phyloP scores from a whole-genome alignment of 2,329 filamentous ascomycete genomes.

The Sphaerulina musiva region DNA sequence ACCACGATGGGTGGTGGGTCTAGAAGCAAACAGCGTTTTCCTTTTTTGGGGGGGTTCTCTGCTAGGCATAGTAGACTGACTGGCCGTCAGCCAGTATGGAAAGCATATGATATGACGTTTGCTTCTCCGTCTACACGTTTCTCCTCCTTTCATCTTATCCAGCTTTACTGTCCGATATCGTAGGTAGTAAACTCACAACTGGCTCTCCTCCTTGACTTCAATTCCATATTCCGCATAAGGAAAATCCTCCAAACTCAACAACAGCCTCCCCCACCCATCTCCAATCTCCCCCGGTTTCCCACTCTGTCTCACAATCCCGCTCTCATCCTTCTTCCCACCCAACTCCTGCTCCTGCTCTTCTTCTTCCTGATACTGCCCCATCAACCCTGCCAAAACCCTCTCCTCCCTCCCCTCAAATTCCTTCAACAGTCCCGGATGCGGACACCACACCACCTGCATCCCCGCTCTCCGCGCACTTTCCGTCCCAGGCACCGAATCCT shows the following conservation, averaged over 20 bases:
- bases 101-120: too few relatives aligned
- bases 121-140: too few relatives aligned
- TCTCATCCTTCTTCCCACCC: not conserved
- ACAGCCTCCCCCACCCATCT: conserved; percentile 55
- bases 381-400: conserved; percentile 75
- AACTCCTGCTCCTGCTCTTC: conserved; percentile 39
- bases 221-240: conserved; percentile 57
- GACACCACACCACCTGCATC: conserved; percentile 91
- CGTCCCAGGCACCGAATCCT: conserved; percentile 88
- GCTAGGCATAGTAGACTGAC: not conserved
- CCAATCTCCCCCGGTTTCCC: conserved; percentile 45
- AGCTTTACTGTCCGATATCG: too few relatives aligned
- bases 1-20: not conserved
- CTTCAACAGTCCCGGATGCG: conserved; percentile 68
- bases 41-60: not conserved
- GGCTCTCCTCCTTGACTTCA: conserved; percentile 19
- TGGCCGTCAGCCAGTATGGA: too few relatives aligned
- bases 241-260: conserved; percentile 52
- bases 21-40: not conserved
- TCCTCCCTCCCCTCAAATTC: conserved; percentile 71
- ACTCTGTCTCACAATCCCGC: conserved; percentile 2
- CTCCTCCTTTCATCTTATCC: too few relatives aligned
- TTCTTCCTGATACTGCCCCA: conserved; percentile 56
- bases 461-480: conserved; percentile 85
- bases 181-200: conserved; percentile 5